Percentiles rank a stretch among this genome's conserved stretches.
Evolutionary conservation across 208 protist genomes (phyloP).

Genomic region (Wallacemonas sp.): DNA sequence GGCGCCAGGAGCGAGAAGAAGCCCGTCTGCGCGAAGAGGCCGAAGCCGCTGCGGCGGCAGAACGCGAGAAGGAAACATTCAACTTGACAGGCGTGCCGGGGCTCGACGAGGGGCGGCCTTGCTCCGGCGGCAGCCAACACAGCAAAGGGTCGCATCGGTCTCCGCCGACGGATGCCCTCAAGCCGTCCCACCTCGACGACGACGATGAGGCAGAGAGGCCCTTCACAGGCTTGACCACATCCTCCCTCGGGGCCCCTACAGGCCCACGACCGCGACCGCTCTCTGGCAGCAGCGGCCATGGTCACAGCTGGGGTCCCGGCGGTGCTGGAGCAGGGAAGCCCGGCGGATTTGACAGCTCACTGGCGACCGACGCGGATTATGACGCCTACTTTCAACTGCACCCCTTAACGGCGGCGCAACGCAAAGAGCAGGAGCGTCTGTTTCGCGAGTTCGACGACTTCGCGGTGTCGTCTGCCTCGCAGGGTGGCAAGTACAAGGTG

Average conservation of each 20-base stretch:
- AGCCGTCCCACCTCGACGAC: neutral
- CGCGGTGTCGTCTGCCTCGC: constrained; percentile 21
- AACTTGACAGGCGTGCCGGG: constrained; percentile 30
- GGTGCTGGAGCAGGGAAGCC: neutral
- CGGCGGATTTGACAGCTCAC: neutral
- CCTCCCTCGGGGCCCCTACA: constrained; percentile 1
- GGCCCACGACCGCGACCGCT: neutral
- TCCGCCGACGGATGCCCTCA: neutral
- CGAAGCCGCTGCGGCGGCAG: neutral
- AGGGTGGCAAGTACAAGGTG: constrained; percentile 33
- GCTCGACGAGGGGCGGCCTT: constrained; percentile 5
- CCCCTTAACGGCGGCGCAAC: constrained; percentile 29
- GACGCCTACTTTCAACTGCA: constrained; percentile 15
- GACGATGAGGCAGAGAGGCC: neutral
- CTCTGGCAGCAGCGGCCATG: neutral
- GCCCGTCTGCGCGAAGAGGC: neutral
- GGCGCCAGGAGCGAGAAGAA: constrained; percentile 14
- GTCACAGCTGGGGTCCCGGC: neutral
- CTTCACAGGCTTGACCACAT: constrained; percentile 10
- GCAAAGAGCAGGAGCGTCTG: constrained; percentile 47
- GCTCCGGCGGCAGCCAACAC: neutral
- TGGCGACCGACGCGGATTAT: neutral
- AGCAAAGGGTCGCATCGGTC: neutral
- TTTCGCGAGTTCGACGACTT: constrained; percentile 53
- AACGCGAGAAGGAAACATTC: constrained; percentile 25